These are phyloP conservation scores for Talaromyces marneffei DNA, from an alignment of 2,329 filamentous ascomycete species.

Conservation along the genomic window DNA sequence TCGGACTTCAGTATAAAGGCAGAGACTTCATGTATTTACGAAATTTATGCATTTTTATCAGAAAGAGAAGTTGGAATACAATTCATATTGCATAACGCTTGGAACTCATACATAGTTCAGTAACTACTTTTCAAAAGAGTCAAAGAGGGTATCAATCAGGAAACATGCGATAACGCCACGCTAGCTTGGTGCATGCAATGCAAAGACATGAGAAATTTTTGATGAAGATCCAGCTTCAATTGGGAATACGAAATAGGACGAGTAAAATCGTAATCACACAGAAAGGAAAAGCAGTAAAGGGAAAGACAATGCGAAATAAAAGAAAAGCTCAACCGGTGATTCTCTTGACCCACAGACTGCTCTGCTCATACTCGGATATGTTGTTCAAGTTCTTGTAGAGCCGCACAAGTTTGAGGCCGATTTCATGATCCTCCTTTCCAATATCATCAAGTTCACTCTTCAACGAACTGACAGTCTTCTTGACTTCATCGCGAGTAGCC, in stretches of 20 bases:
- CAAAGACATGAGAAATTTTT: background rate
- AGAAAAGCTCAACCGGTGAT: slow-evolving; percentile 47
- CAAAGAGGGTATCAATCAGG: background rate
- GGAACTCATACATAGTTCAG: background rate
- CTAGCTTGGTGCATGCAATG: slow-evolving; percentile 3
- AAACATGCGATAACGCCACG: background rate
- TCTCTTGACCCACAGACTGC: slow-evolving; percentile 70
- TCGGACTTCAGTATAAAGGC: background rate
- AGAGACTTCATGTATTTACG: background rate
- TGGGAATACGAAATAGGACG: slow-evolving; percentile 4
- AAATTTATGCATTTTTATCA: background rate
- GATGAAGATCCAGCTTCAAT: slow-evolving; percentile 9
- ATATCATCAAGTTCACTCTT: slow-evolving; percentile 65
- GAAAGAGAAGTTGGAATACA: background rate
- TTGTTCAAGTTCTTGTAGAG: slow-evolving; percentile 70
- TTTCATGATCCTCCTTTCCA: slow-evolving; percentile 68
- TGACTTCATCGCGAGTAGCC: slow-evolving; percentile 53
- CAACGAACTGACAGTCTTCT: slow-evolving; percentile 61
- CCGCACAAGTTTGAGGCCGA: slow-evolving; percentile 67
- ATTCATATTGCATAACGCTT: background rate
- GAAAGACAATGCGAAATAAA: background rate
- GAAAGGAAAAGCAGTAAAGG: background rate
- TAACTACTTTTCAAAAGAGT: background rate
- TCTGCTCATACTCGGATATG: slow-evolving; percentile 47
- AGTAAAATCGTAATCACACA: slow-evolving; percentile 5